Base-by-base conservation (phyloP, 192 early-diverging fungal species). In the Podila minutissima region DNA sequence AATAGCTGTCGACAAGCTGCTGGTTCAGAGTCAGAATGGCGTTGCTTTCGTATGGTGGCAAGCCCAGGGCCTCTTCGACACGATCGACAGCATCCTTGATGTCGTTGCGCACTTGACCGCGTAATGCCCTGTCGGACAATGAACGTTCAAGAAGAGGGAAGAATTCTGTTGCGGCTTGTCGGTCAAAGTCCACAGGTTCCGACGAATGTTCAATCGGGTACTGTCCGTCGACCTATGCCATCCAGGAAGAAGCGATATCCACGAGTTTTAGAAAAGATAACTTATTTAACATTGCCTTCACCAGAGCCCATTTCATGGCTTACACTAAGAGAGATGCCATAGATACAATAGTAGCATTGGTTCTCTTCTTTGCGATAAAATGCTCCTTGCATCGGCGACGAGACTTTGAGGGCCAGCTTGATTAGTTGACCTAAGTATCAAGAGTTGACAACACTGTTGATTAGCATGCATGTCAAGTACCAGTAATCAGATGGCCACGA, bases 311-410 rank as follows among this genome's bases (percentile, higher is more conserved):
- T 46, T 17, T 46, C 41, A 17, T 12, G 15, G 72, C 82, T 69
- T 86, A 92, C 91, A 41, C 86, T 86, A 32, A 92, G 70, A 32
- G 82, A 74, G 19, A 89, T 82, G 33, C 87, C 86, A 63, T 91
- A 93, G 26, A 93, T 65, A 57, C 92, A 93, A 71, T 89, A 83
- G 58, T 90, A 92, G 58, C 90, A 91, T 69, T 93, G 92, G 51
- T 89, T 92, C 24, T 89, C 74, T 48, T 88, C 84, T 49, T 79
- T 74, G 5, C 83, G 74, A 57, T 89, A 84, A 35, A 86, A 76
- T 38, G 49, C 41, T 11, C 74, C 74, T 32, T 83, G 72, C 28
- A 83, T 68, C 49, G 74, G 72, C 7, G 83, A 75, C 12, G 88
- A 70, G 5, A 83, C 71, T 32, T 66, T 74, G 12, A 87, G 59